Percentiles rank a stretch among this genome's conserved stretches.
Conservation (phyloP, 306 rosid species). For the Vigna reflexopilosa region DNA sequence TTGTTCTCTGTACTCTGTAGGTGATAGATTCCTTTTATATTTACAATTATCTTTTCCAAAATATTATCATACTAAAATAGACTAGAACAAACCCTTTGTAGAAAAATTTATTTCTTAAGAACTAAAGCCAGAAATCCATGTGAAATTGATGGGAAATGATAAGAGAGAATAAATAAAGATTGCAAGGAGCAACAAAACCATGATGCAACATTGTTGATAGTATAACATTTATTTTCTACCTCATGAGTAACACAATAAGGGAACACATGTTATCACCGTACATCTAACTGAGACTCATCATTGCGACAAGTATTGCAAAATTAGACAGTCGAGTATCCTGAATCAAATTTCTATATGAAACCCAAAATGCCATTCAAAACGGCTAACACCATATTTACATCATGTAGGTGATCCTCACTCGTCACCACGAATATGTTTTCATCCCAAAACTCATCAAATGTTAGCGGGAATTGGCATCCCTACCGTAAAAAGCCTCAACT, state of each 20-base stretch:
- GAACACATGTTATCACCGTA: constrained; percentile 32
- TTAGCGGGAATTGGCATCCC: constrained; percentile 43
- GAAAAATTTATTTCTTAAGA: too few relatives aligned
- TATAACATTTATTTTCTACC: constrained; percentile 40
- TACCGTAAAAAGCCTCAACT: constrained; percentile 40
- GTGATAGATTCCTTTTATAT: too few relatives aligned
- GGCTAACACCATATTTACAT: constrained; percentile 42
- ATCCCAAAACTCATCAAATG: constrained; percentile 32
- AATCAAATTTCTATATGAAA: constrained; percentile 26
- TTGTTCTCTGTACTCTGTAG: too few relatives aligned
- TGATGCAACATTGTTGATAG: constrained; percentile 20
- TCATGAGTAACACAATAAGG: constrained; percentile 3
- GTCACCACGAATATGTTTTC: constrained; percentile 40
- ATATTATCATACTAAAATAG: too few relatives aligned
- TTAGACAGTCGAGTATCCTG: constrained; percentile 1
- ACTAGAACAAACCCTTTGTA: too few relatives aligned
- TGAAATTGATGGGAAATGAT: not conserved
- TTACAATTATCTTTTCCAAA: too few relatives aligned
- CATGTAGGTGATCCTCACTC: constrained; percentile 43
- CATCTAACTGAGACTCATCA: constrained; percentile 37
- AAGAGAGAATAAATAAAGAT: constrained; percentile 18
- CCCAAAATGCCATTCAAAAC: constrained; percentile 27
- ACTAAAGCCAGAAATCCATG: not conserved
- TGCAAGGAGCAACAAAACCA: constrained; percentile 34
- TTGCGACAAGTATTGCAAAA: constrained; percentile 33